Conservation (phyloP, 2,329 filamentous ascomycete species). For the Curvularia hawaiiensis region DNA sequence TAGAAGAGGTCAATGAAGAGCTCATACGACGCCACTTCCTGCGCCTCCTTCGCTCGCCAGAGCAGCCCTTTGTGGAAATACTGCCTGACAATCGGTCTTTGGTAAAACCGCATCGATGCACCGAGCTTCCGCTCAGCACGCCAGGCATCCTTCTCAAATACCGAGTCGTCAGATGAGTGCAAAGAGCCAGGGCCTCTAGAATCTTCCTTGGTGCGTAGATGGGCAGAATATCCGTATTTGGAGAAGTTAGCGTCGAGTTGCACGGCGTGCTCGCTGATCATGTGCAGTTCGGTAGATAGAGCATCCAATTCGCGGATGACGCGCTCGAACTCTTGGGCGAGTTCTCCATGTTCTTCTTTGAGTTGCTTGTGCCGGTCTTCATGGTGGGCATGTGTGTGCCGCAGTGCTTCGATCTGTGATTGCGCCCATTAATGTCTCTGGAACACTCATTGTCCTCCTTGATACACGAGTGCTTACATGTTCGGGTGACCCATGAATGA, state of each 20-base stretch:
- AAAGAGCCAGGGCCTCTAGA: slow-evolving; percentile 7
- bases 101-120: slow-evolving; percentile 61
- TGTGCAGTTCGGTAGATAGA: slow-evolving; percentile 60
- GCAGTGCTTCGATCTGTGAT: slow-evolving; percentile 52
- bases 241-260: slow-evolving; percentile 65
- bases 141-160: slow-evolving; percentile 47
- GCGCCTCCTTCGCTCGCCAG: slow-evolving; percentile 63
- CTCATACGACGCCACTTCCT: slow-evolving; percentile 68
- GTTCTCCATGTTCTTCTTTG: slow-evolving; percentile 55
- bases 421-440: background rate
- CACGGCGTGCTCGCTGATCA: slow-evolving; percentile 59
- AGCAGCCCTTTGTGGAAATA: slow-evolving; percentile 70
- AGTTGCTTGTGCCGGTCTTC: slow-evolving; percentile 55
- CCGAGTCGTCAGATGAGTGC: slow-evolving; percentile 18
- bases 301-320: slow-evolving; percentile 59
- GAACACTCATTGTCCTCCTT: background rate
- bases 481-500: slow-evolving; percentile 62
- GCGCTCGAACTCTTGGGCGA: slow-evolving; percentile 63
- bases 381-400: slow-evolving; percentile 60
- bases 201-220: slow-evolving; percentile 52
- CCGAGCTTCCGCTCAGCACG: slow-evolving; percentile 46
- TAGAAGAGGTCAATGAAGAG: slow-evolving; percentile 69
- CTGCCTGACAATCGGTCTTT: slow-evolving; percentile 65
- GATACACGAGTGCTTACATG: slow-evolving; percentile 39
- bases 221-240: slow-evolving; percentile 66